Percentiles rank a stretch among this genome's conserved stretches.
These are phyloP conservation scores for Luffa aegyptiaca DNA, from an alignment of 306 rosid genomes.

Conservation along the genomic window DNA sequence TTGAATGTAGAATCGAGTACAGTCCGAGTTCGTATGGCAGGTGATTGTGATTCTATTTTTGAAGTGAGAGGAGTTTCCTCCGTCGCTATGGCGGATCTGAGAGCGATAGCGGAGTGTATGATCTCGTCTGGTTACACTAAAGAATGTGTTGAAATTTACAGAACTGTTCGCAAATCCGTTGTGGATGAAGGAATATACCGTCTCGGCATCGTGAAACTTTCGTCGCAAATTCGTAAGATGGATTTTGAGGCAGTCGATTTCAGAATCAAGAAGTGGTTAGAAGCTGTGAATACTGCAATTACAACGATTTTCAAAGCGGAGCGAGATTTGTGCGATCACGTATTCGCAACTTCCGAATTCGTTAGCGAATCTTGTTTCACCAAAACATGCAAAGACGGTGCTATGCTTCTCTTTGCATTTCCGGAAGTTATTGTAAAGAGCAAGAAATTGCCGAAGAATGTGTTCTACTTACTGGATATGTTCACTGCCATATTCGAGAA, in stretches of 20 bases:
- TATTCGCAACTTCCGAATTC: slow-evolving; percentile 34
- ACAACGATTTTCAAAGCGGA: slow-evolving; percentile 49
- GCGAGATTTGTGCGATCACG: slow-evolving; percentile 55
- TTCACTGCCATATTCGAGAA: slow-evolving; percentile 21
- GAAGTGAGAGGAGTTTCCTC: slow-evolving; percentile 40
- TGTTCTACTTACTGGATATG: slow-evolving; percentile 58
- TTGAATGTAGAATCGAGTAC: slow-evolving; percentile 47
- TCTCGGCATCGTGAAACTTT: slow-evolving; percentile 34
- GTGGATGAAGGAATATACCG: slow-evolving; percentile 56
- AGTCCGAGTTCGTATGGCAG: slow-evolving; percentile 14
- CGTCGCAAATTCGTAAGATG: slow-evolving; percentile 41
- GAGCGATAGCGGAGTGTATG: slow-evolving; percentile 65
- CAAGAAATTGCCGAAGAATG: slow-evolving; percentile 39
- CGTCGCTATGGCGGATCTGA: slow-evolving; percentile 40
- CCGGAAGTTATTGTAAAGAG: slow-evolving; percentile 37
- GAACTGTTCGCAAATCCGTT: slow-evolving; percentile 47
- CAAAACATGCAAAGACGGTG: slow-evolving; percentile 45
- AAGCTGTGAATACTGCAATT: slow-evolving; percentile 30
- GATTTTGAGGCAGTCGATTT: slow-evolving; percentile 38
- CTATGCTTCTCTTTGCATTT: slow-evolving; percentile 43
- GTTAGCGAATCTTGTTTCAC: slow-evolving; percentile 53
- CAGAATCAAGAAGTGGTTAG: slow-evolving; percentile 46
- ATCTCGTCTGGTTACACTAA: slow-evolving; percentile 56
- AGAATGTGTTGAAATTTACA: slow-evolving; percentile 54
- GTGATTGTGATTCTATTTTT: slow-evolving; percentile 25